Base-by-base conservation (phyloP, 1,284 basidiomycete species). In the Boletus sp. region DNA sequence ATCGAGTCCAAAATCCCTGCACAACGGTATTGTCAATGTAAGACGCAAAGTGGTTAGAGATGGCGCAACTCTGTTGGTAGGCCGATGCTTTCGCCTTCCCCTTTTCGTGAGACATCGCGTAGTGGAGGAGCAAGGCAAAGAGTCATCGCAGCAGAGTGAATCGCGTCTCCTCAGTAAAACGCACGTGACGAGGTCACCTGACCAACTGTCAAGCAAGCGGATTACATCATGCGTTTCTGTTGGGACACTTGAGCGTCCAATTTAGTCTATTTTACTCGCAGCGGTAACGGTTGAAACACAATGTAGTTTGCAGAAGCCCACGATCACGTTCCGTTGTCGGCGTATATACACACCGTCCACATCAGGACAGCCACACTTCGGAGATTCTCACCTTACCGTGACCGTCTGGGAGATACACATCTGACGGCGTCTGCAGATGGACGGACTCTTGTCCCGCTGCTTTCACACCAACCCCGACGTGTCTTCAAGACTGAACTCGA, bases 1-100 rank as follows among this genome's bases (percentile, higher is more conserved):
- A 69, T 58, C 12, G 63, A 68, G 23, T 42, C 37, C 33, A 60
- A 37, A 14, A 25, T 46, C 37, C 67, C 63, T 65, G 35, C 23
- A 3, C 2, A 42, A 0, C 3, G 4, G 20, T 22, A 19, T 14
- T 1, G 9, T 64, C 48, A 59, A 16, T 17, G 32, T 8, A 40
- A 8, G 16, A 17, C 3, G 0, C 20, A 8, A 12, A 40, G 0
- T 3, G n/a, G 16, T 3, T 16, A 33, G n/a, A 23, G 2, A 34
- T 14, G n/a, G 13, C 27, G 44, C 27, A 41, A 67, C 62, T 52
- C 4, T 62, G 56, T 38, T 54, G 48, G 44, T 65, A 65, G 17
- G 16, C 37, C 4, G 53, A 35, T 2, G n/a, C 33, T 10, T 52
- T 67, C 5, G 19, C 36, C 29, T 58, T 58, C 13, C 30, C 46